Percentiles rank a stretch among this genome's conserved stretches.
phyloP scores from a whole-genome alignment of 345 rosid genomes.

The Gossypium anomalum region DNA sequence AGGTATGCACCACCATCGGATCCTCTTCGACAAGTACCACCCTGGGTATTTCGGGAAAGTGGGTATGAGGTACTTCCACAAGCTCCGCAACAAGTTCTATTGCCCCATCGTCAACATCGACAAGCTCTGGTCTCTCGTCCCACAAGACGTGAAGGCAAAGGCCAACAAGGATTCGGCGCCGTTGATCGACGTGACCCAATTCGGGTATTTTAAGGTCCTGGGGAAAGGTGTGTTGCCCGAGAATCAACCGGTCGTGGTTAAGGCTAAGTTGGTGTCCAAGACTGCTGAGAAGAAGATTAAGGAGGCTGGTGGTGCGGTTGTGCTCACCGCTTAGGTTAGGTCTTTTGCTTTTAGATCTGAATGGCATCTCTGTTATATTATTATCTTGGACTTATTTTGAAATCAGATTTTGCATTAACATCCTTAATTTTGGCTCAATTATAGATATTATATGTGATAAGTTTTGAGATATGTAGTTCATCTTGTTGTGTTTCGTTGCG shows the following conservation, averaged over 20 bases:
- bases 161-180: conserved; percentile 56
- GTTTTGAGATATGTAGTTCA: too few relatives aligned
- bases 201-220: conserved; percentile 72
- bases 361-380: not conserved
- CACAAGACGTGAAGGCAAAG: conserved; percentile 55
- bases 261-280: conserved; percentile 70
- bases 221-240: conserved; percentile 70
- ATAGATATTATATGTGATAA: too few relatives aligned
- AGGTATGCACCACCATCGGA: conserved; percentile 86
- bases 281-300: conserved; percentile 74
- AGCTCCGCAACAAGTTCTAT: conserved; percentile 65
- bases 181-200: conserved; percentile 62
- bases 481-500: too few relatives aligned
- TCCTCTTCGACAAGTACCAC: conserved; percentile 88
- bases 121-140: conserved; percentile 71
- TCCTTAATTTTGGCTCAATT: too few relatives aligned
- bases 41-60: conserved; percentile 82
- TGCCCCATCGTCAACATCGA: conserved; percentile 81
- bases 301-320: conserved; percentile 72
- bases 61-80: conserved; percentile 84
- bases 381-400: not conserved
- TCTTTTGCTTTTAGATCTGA: not conserved
- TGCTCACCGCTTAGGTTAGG: conserved; percentile 57
- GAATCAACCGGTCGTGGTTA: conserved; percentile 61
- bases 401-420: not conserved